Evolutionary conservation across 176 grass and related monocot species (phyloP), one percentile per base, ranked within the genome.

Genomic region (Metroxylon sagu): DNA sequence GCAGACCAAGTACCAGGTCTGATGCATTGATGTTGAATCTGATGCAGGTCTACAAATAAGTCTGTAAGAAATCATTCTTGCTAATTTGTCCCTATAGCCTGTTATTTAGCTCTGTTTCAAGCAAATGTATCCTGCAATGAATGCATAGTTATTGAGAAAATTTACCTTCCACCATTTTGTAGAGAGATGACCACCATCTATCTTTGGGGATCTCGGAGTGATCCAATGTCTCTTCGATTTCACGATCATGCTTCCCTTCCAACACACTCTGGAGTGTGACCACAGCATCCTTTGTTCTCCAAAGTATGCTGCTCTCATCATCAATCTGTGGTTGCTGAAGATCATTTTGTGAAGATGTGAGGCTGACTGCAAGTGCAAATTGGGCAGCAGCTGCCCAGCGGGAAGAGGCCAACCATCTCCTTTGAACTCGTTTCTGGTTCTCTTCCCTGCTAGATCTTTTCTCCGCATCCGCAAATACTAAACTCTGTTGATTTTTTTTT

Each of bases 151-250:
- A 39, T 39, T 39, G 6, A 39, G 14, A 73, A 25, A 59, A 1
- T 18, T 30, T 90, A 98, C 94, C 88, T 98, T 93, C 84, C 5
- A 98, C 71, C 26, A 98, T 73, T 80, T 76, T 98, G 81, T 93
- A 98, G 61, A 98, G 85, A 48, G 94, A 89, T 18, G 94, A 92
- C 94, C 88, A 98, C 94, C 94, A 93, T 64, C 88, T 68, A 49
- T 89, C 84, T 72, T 73, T 29, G 50, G 87, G 80, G 66, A 92
- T 76, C 49, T 89, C 56, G 54, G 73, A 83, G 30, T 85, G 78
- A 39, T 60, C 70, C 50, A 98, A 76, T 53, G 84, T 71, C 50
- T 92, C 93, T 14, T 92, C 79, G 3, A 98, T 98, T 80, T 98
- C 84, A 3, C 14, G 73, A 2, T 89, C 76, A 68, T 84, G 88